A percentile compares a stretch with the other conserved stretches of the same genome.
These are phyloP conservation scores for Aspergillus bombycis DNA, from an alignment of 2,329 filamentous ascomycete genomes.

Conservation along the genomic window DNA sequence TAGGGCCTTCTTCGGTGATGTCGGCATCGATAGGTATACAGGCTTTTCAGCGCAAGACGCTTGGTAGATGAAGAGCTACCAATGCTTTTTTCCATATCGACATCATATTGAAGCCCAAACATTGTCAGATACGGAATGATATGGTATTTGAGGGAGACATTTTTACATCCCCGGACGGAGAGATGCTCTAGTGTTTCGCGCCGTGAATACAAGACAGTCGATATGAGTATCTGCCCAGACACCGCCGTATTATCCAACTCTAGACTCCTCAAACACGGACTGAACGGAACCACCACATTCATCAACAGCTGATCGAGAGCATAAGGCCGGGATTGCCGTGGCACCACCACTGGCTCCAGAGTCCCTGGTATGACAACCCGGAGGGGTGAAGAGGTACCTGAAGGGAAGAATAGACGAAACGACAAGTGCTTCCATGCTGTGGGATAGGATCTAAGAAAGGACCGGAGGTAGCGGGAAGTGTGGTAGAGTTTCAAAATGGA, in stretches of 20 bases:
- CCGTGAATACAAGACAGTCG: constrained; percentile 57
- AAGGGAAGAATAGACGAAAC: constrained; percentile 55
- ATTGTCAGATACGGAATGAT: constrained; percentile 61
- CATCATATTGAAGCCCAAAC: constrained; percentile 48
- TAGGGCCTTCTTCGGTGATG: constrained; percentile 64
- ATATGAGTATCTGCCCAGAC: constrained; percentile 59
- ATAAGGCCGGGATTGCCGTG: constrained; percentile 59
- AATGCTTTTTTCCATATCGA: constrained; percentile 47
- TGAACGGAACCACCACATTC: constrained; percentile 59
- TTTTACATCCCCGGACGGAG: constrained; percentile 65
- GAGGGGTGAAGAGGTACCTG: constrained; percentile 35
- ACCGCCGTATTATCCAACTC: constrained; percentile 65
- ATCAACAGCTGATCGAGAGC: constrained; percentile 61
- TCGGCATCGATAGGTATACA: constrained; percentile 65
- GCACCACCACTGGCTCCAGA: constrained; percentile 35
- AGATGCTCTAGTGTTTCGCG: constrained; percentile 61
- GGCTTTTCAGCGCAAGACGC: constrained; percentile 58
- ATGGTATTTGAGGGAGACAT: constrained; percentile 67
- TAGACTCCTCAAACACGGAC: constrained; percentile 58
- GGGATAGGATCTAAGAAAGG: constrained; percentile 59
- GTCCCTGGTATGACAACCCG: constrained; percentile 38
- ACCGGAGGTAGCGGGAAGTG: constrained; percentile 58
- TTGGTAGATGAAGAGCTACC: constrained; percentile 37
- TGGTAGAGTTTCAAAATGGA: constrained; percentile 62
- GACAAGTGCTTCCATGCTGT: constrained; percentile 64